A percentile compares a stretch with the other conserved stretches of the same genome.
phyloP scores from a whole-genome alignment of 257 asterid species.

The Solanum sejunctum region DNA sequence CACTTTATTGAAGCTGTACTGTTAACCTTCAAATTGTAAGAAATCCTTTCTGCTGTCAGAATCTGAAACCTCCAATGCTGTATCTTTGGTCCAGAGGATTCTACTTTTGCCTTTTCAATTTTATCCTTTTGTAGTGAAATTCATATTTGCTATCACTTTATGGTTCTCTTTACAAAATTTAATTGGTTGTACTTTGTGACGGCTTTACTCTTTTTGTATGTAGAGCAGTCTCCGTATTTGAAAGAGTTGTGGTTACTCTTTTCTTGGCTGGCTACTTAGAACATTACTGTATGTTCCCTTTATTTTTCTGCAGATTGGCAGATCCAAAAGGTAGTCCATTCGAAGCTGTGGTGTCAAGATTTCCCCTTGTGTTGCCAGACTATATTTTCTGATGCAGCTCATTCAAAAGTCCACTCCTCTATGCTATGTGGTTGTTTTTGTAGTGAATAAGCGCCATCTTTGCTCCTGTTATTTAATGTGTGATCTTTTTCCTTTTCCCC shows the following conservation, averaged over 20 bases:
- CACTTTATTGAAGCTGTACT: background rate
- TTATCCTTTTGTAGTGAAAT: background rate
- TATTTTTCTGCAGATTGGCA: conserved; percentile 36
- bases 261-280: background rate
- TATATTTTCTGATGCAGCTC: conserved; percentile 49
- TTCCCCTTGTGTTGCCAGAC: conserved; percentile 58
- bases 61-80: background rate
- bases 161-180: background rate
- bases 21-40: background rate
- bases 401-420: background rate
- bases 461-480: background rate
- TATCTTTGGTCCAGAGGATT: background rate
- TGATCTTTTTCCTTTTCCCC: background rate
- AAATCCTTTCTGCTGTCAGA: background rate
- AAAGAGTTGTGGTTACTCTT: background rate
- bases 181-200: background rate
- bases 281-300: background rate
- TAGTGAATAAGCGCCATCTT: background rate
- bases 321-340: conserved; percentile 54
- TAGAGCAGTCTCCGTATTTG: background rate
- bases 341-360: conserved; percentile 49
- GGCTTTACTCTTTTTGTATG: background rate
- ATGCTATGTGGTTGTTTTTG: background rate
- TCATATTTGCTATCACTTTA: background rate
- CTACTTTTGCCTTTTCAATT: background rate